Evolutionary conservation across 2,329 filamentous ascomycete genomes (phyloP), one percentile per base, ranked within the genome.

Genomic region (Fusarium sp.): DNA sequence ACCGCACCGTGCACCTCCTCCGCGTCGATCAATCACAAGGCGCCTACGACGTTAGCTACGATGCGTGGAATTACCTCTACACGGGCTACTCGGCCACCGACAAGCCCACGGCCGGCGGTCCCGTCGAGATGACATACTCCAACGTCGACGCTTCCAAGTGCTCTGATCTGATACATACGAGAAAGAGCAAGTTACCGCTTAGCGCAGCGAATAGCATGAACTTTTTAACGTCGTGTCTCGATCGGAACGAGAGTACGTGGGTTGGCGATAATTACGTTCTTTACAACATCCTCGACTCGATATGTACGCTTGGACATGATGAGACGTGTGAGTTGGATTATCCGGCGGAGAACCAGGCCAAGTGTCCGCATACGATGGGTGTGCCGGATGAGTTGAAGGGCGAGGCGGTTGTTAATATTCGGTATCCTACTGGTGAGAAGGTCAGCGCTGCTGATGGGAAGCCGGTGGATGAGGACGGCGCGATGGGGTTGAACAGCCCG

Each of bases 11-110:
- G 66, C 85, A 89, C 70, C 89, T 94, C 52, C 84, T 91, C 45
- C 87, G 87, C 77, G 81, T 91, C 75, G 89, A 91, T 81, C 83
- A 85, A 70, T 90, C 88, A 1, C 82, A 84, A 62, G 88, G 88
- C 63, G 89, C 89, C 36, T 79, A 89, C 80, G 89, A 91, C 78
- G 84, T 91, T 78, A 86, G 83, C 77, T 91, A 90, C 83, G 89
- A 90, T 75, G 89, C 89, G 28, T 91, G 88, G 87, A 90, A 89
- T 81, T 89, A 88, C 73, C 87, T 91, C n/a, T 76, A 81, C 55
- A 87, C 85, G 0, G 87, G 87, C 62, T 65, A 85, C 59, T 82
- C 83, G 6, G 88, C 88, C 8, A 82, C 81, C 4, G 78, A 84
- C 20, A 79, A 84, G 51, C 87, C 88, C 32, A 81, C 79, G 7